A percentile compares a stretch with the other conserved stretches of the same genome.
phyloP scores from a whole-genome alignment of 2,329 filamentous ascomycete species.

The Aspergillus arachidicola region DNA sequence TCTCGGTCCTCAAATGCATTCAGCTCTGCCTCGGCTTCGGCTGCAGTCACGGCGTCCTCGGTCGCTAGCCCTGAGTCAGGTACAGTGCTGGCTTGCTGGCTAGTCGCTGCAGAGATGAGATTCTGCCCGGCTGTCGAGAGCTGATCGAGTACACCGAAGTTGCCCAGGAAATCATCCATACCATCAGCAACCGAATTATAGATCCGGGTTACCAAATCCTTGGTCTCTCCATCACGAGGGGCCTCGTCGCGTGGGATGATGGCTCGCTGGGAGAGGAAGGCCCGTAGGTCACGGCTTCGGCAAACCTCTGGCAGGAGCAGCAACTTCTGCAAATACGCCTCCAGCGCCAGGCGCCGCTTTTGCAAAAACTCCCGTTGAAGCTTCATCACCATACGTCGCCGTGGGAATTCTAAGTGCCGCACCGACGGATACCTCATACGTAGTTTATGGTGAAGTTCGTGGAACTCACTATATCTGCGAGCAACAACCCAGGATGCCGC shows the following conservation, averaged over 20 bases:
- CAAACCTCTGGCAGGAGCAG: slow-evolving; percentile 90
- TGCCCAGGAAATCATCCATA: slow-evolving; percentile 96
- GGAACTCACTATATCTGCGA: slow-evolving; percentile 95
- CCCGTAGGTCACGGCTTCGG: slow-evolving; percentile 84
- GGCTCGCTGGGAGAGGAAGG: slow-evolving; percentile 86
- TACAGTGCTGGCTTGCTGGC: slow-evolving; percentile 46
- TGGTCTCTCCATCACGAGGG: slow-evolving; percentile 67
- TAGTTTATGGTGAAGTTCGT: slow-evolving; percentile 88
- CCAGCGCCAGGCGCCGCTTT: slow-evolving; percentile 79
- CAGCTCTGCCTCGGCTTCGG: slow-evolving; percentile 89
- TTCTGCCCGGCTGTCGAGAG: slow-evolving; percentile 91
- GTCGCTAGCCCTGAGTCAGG: slow-evolving; percentile 53
- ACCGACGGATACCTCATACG: slow-evolving; percentile 84
- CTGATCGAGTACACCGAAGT: slow-evolving; percentile 93
- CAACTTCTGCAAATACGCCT: slow-evolving; percentile 81
- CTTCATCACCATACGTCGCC: slow-evolving; percentile 91
- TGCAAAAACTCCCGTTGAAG: slow-evolving; percentile 94
- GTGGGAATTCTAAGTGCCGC: slow-evolving; percentile 85
- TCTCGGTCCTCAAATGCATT: slow-evolving; percentile 90
- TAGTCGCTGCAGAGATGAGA: slow-evolving; percentile 61
- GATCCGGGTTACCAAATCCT: slow-evolving; percentile 84
- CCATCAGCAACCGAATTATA: slow-evolving; percentile 97
- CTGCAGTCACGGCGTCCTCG: slow-evolving; percentile 55
- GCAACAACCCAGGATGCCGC: slow-evolving; percentile 93
- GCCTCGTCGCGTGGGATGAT: slow-evolving; percentile 69